Percentiles rank a stretch among this genome's conserved stretches.
phyloP scores from a whole-genome alignment of 768 basidiomycete genomes.

The Floccularia luteovirens region DNA sequence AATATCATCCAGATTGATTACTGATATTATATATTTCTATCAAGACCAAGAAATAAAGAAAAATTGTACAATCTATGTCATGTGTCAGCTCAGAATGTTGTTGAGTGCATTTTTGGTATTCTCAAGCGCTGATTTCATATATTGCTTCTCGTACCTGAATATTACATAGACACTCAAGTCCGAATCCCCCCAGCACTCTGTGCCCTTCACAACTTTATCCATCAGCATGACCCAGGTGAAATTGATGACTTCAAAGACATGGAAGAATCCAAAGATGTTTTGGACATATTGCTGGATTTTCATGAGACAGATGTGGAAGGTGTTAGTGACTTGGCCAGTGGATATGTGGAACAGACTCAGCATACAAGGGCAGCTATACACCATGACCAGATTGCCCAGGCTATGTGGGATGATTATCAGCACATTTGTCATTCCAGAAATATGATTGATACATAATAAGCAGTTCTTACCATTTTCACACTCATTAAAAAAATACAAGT shows the following conservation, averaged over 20 bases:
- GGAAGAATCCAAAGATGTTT: slow-evolving; percentile 2
- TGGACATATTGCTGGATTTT: not conserved
- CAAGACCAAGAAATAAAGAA: slow-evolving; percentile 24
- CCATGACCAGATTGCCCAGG: slow-evolving; percentile 10
- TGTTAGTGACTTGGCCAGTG: slow-evolving; percentile 2
- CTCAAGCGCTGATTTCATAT: slow-evolving; percentile 17
- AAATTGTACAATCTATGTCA: slow-evolving; percentile 36
- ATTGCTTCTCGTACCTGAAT: slow-evolving; percentile 11
- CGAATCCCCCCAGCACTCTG: slow-evolving; percentile 13
- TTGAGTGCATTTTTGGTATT: slow-evolving; percentile 31
- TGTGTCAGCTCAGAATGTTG: slow-evolving; percentile 26
- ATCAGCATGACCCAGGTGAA: slow-evolving; percentile 10
- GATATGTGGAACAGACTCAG: slow-evolving; percentile 2
- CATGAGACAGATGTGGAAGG: not conserved
- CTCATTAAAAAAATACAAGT: not conserved
- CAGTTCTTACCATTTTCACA: not conserved
- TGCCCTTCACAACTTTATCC: slow-evolving; percentile 15
- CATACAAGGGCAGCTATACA: slow-evolving; percentile 4
- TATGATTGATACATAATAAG: not conserved
- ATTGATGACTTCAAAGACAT: slow-evolving; percentile 5
- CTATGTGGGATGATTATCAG: slow-evolving; percentile 9
- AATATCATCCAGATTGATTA: not conserved
- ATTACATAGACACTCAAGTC: slow-evolving; percentile 10
- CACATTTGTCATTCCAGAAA: not conserved
- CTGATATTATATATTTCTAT: slow-evolving; percentile 5